Percentiles rank a stretch among this genome's conserved stretches.
Conservation (phyloP, 2,329 filamentous ascomycete genomes). For the Tricladium varicosporioides region DNA sequence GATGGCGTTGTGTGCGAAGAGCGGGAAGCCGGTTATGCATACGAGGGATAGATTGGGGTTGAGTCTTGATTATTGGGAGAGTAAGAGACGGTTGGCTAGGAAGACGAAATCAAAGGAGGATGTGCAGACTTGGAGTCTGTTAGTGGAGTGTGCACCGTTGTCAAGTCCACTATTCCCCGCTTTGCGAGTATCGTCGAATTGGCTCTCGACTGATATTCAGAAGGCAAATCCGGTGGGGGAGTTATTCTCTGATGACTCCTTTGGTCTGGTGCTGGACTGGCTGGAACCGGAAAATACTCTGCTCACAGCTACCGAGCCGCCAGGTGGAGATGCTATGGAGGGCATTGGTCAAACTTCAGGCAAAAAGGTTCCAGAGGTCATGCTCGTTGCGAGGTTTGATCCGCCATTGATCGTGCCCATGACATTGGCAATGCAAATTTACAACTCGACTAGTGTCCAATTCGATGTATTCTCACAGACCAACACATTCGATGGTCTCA, state of each 20-base stretch:
- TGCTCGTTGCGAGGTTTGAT: conserved; percentile 72
- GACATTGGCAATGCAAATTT: conserved; percentile 60
- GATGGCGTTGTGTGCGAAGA: conserved; percentile 59
- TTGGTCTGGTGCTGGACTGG: conserved; percentile 60
- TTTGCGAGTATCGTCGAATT: conserved; percentile 68
- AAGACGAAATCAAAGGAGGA: conserved; percentile 32
- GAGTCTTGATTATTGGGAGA: conserved; percentile 75
- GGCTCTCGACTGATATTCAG: conserved; percentile 68
- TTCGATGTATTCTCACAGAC: conserved; percentile 52
- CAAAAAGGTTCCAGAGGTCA: conserved; percentile 64
- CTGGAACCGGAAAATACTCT: conserved; percentile 67
- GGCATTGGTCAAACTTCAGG: conserved; percentile 46
- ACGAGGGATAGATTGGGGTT: conserved; percentile 64
- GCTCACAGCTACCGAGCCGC: conserved; percentile 43
- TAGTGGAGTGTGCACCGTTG: conserved; percentile 61
- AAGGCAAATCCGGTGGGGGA: conserved; percentile 50
- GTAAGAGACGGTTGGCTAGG: conserved; percentile 48
- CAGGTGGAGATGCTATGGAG: conserved; percentile 52
- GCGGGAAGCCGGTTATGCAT: conserved; percentile 72
- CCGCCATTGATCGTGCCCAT: conserved; percentile 71
- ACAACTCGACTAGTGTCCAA: conserved; percentile 55
- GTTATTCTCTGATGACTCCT: conserved; percentile 35
- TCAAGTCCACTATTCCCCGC: conserved; percentile 50
- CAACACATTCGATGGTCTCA: conserved; percentile 49
- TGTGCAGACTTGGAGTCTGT: conserved; percentile 60